Evolutionary conservation across 169 alveolate genomes (phyloP), one percentile per base, ranked within the genome.

Genomic region (Eimeria praecox): DNA sequence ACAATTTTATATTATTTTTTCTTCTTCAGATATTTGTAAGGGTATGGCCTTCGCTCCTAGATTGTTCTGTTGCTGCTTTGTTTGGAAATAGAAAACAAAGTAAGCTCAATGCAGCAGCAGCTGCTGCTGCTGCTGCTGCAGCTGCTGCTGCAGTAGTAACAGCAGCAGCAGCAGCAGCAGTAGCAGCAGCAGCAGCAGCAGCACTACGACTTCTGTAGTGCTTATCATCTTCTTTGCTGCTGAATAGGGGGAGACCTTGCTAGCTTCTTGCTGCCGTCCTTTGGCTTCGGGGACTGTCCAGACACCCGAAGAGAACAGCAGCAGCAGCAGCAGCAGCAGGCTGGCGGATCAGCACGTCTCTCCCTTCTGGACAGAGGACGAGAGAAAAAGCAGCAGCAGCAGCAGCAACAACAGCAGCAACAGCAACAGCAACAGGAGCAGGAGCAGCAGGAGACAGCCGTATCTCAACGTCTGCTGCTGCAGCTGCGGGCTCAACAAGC

Each of bases 401-500:
- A n/a, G n/a, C n/a, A n/a, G n/a, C n/a, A n/a, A n/a, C n/a, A n/a
- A n/a, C n/a, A n/a, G n/a, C n/a, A n/a, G 59, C 59, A 49, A 12
- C 30, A 66, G 9, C 35, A 66, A 14, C 77, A 66, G 77, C 42
- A 66, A 30, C 77, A 66, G 30, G 35, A 66, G 77, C 77, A 66
- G 38, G 35, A 66, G 30, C 77, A 66, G 77, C 77, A 66, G 9
- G 77, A 66, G 9, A 14, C 5, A 10, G 77, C 77, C 9, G 77
- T 14, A 8, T 66, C 77, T 10, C 42, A 66, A 30, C 77, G 77
- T 10, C 77, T 27, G 30, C 77, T 66, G 30, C 38, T 66, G 77
- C 77, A 66, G 77, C 77, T 66, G 38, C 30, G 77, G 77, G 77
- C 77, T 4, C 77, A 66, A 30, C 77, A 66, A 14, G 77, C 77